Conservation (phyloP, 2,329 filamentous ascomycete genomes). For the Alternaria sp. region DNA sequence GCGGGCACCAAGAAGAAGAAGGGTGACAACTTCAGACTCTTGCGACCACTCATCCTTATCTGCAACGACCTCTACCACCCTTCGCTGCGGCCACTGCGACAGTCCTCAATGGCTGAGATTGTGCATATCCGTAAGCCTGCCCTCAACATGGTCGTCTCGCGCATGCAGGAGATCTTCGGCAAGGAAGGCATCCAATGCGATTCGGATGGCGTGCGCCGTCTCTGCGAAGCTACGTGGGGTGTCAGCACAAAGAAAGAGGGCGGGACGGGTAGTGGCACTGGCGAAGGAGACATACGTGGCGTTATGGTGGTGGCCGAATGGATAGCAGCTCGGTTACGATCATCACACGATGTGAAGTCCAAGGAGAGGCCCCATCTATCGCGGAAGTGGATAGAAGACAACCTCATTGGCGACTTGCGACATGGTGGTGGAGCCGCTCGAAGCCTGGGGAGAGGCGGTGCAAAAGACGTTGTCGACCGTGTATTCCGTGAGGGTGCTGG, state of each 20-base stretch:
- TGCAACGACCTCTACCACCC: slow-evolving; percentile 98
- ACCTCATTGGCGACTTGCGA: slow-evolving; percentile 71
- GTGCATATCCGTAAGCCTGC: slow-evolving; percentile 90
- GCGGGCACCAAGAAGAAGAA: slow-evolving; percentile 66
- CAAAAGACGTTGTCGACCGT: slow-evolving; percentile 77
- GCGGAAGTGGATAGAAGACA: slow-evolving; percentile 76
- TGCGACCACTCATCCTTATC: slow-evolving; percentile 89
- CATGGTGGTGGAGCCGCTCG: slow-evolving; percentile 75
- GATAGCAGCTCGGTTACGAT: slow-evolving; percentile 75
- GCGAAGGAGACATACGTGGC: slow-evolving; percentile 77
- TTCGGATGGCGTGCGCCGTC: slow-evolving; percentile 82
- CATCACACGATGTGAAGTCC: slow-evolving; percentile 46
- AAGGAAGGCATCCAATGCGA: slow-evolving; percentile 90
- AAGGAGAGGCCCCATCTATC: slow-evolving; percentile 63
- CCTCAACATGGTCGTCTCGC: slow-evolving; percentile 80
- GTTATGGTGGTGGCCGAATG: slow-evolving; percentile 88
- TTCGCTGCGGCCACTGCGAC: slow-evolving; percentile 83
- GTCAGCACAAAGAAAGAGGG: slow-evolving; percentile 74
- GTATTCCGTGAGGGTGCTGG: slow-evolving; percentile 81
- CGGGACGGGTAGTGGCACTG: slow-evolving; percentile 63
- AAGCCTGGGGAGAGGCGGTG: slow-evolving; percentile 73
- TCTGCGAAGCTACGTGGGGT: slow-evolving; percentile 85
- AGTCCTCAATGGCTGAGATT: slow-evolving; percentile 83
- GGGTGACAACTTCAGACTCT: slow-evolving; percentile 83
- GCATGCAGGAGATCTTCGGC: slow-evolving; percentile 83